Conservation (phyloP, 306 rosid genomes). For the Oemleria cerasiformis region DNA sequence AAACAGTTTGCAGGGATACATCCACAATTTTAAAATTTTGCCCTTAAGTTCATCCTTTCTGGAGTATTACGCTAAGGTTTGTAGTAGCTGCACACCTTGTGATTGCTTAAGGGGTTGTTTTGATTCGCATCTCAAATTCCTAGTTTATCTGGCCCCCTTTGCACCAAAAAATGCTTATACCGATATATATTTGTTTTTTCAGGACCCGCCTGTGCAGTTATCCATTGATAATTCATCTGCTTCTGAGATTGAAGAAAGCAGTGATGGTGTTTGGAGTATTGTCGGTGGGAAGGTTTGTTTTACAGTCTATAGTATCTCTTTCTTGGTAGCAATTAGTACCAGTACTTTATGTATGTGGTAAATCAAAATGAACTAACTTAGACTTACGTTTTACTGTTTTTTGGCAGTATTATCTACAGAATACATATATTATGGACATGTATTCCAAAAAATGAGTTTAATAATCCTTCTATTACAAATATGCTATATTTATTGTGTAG, state of each 20-base stretch:
- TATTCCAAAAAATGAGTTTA: not conserved
- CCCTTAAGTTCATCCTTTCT: conserved; percentile 40
- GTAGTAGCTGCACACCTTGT: conserved; percentile 19
- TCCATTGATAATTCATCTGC: conserved; percentile 72
- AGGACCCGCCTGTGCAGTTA: conserved; percentile 81
- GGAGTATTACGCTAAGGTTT: conserved; percentile 62
- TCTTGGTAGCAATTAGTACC: conserved; percentile 9
- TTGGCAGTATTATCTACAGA: not conserved
- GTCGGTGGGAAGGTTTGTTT: conserved; percentile 92
- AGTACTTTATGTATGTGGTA: not conserved
- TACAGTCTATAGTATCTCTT: conserved; percentile 15
- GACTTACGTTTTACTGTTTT: not conserved
- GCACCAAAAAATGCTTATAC: conserved; percentile 13
- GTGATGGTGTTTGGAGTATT: conserved; percentile 82
- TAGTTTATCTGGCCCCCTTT: not conserved
- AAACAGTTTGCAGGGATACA: conserved; percentile 50
- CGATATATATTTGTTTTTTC: conserved; percentile 35
- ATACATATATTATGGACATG: not conserved
- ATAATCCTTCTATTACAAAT: not conserved
- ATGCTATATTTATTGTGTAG: not conserved
- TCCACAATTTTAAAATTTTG: conserved; percentile 56
- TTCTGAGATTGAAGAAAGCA: conserved; percentile 74
- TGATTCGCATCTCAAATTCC: not conserved
- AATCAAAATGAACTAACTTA: not conserved
- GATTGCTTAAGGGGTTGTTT: conserved; percentile 7